Evolutionary conservation across 345 rosid species (phyloP).

Genomic region (Psidium friedrichsthalianum): DNA sequence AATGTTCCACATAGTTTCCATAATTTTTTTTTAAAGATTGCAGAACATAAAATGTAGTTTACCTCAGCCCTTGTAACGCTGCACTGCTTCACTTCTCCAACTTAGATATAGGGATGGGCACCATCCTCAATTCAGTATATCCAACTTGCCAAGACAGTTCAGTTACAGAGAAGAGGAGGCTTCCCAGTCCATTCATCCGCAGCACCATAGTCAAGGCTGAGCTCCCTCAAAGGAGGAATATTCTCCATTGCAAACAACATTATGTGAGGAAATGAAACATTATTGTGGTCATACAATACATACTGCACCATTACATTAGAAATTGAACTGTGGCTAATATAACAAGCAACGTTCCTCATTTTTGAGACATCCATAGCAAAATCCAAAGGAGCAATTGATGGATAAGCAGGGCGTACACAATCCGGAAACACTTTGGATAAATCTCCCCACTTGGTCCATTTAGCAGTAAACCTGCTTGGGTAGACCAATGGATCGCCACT

Average conservation of each 20-base stretch:
- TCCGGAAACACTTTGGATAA: constrained; percentile 53
- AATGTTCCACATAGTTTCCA: neutral
- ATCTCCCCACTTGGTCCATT: constrained; percentile 89
- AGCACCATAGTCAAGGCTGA: constrained; percentile 88
- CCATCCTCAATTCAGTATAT: neutral
- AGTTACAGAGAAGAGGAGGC: constrained; percentile 35
- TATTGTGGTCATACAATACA: constrained; percentile 81
- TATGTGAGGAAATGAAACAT: constrained; percentile 74
- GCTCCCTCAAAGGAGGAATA: constrained; percentile 85
- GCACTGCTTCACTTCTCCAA: neutral
- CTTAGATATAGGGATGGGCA: neutral
- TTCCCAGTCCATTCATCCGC: constrained; percentile 60
- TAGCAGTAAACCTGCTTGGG: constrained; percentile 58
- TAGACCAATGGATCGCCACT: constrained; percentile 69
- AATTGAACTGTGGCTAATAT: constrained; percentile 75
- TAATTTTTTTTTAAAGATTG: neutral
- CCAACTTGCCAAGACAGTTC: neutral
- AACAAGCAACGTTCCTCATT: constrained; percentile 91
- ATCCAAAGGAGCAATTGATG: constrained; percentile 77
- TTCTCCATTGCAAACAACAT: constrained; percentile 94
- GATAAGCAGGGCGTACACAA: constrained; percentile 49
- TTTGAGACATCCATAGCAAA: constrained; percentile 89
- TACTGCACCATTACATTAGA: constrained; percentile 87
- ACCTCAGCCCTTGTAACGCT: neutral
- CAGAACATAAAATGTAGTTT: neutral